Conservation (phyloP, 1,284 basidiomycete species). For the Cutaneotrichosporon sp. region DNA sequence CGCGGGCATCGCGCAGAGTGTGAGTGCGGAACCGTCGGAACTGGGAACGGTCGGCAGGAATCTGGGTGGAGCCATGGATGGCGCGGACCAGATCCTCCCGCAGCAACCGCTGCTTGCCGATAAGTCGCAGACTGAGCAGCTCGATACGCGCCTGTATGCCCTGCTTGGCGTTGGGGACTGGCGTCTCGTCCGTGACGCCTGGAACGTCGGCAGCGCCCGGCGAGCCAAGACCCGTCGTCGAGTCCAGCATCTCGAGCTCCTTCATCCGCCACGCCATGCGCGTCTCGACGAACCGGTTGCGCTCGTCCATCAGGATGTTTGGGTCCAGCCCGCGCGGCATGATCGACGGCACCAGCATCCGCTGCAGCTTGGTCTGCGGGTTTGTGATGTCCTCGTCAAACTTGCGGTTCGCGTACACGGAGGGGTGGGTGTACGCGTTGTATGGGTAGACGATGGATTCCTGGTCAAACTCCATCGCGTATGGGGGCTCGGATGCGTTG, state of each 20-base stretch:
- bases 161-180: constrained; percentile 51
- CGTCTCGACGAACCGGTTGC: constrained; percentile 84
- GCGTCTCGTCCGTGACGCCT: constrained; percentile 51
- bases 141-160: constrained; percentile 82
- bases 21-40: constrained; percentile 87
- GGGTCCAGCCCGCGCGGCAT: constrained; percentile 93
- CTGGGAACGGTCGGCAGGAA: constrained; percentile 85
- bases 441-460: constrained; percentile 86
- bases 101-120: constrained; percentile 83
- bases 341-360: constrained; percentile 77
- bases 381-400: constrained; percentile 49
- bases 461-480: constrained; percentile 68
- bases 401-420: constrained; percentile 62
- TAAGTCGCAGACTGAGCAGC: constrained; percentile 82
- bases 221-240: constrained; percentile 73
- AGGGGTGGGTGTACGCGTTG: constrained; percentile 87
- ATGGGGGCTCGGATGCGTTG: constrained; percentile 30
- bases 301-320: constrained; percentile 81
- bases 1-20: constrained; percentile 80
- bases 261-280: constrained; percentile 83
- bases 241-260: constrained; percentile 78
- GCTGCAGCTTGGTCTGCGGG: constrained; percentile 54
- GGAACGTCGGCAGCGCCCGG: constrained; percentile 55
- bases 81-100: constrained; percentile 82
- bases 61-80: constrained; percentile 81